Evolutionary conservation across 2,329 filamentous ascomycete species (phyloP), one percentile per base, ranked within the genome.

Genomic region (Plenodomus lindquistii): DNA sequence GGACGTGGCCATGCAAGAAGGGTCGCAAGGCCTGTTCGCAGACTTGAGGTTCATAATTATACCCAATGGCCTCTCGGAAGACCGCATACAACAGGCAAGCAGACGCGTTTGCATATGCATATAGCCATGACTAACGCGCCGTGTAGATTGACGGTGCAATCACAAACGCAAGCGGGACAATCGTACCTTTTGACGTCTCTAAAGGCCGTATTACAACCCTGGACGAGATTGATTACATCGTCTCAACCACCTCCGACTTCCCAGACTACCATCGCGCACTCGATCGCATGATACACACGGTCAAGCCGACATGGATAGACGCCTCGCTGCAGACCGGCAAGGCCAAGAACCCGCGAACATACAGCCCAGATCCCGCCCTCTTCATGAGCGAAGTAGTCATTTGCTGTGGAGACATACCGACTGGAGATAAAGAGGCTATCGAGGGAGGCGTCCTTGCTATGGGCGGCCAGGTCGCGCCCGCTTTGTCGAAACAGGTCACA

Each of bases 341-440:
- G 67, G 79, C 87, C 44, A 86, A 86, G 27, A 91, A 90, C 60
- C 84, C 92, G 9, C 85, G 93, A 35, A 88, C 91, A 15, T 95
- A 88, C 71, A 97, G 88, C 38, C 94, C 94, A 1, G 94, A 99
- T 63, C 92, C 93, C 2, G 84, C 88, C 49, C 85, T 96, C 68
- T 94, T 97, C 70, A 89, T 99, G 73, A 89, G 88, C 42, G 86
- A 91, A 59, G 87, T 97, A 36, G 83, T 88, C 21, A 80, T 97
- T 16, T 88, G 86, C 24, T 95, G 89, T 66, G 90, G 87, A 39
- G 89, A 94, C 62, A 84, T 99, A 39, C 94, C 94, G 0, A 78
- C 84, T 29, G 88, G 85, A 29, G 94, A 99, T 72, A 89, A 91
- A 69, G 93, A 97, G 74, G 89, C 91, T 10, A 97, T 99, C 47